A percentile compares a stretch with the other conserved stretches of the same genome.
These are phyloP conservation scores for Tolypocladium tundrense DNA, from an alignment of 2,329 filamentous ascomycete species.

Conservation along the genomic window DNA sequence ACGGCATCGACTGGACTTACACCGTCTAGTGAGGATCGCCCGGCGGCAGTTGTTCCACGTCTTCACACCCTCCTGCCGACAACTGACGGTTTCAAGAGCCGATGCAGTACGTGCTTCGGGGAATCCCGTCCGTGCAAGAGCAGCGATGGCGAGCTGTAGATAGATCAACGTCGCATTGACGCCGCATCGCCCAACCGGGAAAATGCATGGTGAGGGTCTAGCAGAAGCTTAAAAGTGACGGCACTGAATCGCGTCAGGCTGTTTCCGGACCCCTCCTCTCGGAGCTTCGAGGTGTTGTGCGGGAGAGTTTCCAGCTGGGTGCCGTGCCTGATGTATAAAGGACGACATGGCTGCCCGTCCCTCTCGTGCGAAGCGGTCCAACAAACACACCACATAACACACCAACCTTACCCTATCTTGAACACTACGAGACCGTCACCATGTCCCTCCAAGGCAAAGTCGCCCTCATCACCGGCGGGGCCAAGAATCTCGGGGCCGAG, in stretches of 20 bases:
- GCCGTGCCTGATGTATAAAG: neutral
- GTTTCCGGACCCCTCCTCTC: neutral
- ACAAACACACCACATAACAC: neutral
- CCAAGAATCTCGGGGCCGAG: slow-evolving; percentile 50
- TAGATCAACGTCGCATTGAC: too few species aligned
- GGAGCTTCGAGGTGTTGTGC: neutral
- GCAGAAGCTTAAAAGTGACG: neutral
- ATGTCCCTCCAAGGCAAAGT: slow-evolving; percentile 27
- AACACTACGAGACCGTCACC: slow-evolving; percentile 5
- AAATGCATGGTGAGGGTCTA: neutral
- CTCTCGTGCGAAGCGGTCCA: neutral
- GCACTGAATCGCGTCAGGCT: neutral
- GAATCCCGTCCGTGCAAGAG: too few species aligned
- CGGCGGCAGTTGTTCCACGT: too few species aligned
- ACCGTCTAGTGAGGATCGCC: too few species aligned
- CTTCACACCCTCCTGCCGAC: too few species aligned
- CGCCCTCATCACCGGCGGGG: slow-evolving; percentile 43
- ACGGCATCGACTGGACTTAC: too few species aligned
- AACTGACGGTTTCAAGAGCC: too few species aligned
- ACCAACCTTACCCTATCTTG: too few species aligned
- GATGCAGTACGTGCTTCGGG: too few species aligned
- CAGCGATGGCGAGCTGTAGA: neutral
- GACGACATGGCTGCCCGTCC: neutral
- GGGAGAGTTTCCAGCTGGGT: neutral
- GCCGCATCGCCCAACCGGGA: neutral